Percentiles rank a stretch among this genome's conserved stretches.
Evolutionary conservation across 1,284 basidiomycete species (phyloP).

Genomic region (Cutaneotrichosporon sp.): DNA sequence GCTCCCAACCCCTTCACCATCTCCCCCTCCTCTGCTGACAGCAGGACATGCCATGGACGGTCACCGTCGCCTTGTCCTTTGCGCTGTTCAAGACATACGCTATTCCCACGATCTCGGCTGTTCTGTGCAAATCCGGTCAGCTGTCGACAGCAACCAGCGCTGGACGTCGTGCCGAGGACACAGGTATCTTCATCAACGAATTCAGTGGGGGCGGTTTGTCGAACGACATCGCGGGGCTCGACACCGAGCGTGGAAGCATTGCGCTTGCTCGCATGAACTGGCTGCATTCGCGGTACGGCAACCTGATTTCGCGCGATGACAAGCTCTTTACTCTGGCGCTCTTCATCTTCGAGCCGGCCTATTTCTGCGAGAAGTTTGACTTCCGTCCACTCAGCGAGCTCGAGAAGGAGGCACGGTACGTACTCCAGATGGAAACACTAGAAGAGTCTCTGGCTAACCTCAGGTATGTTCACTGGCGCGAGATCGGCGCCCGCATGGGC

Average conservation of each 20-base stretch:
- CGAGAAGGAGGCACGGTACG: slow-evolving; percentile 16
- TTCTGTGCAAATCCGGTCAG: slow-evolving; percentile 12
- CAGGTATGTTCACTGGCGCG: slow-evolving; percentile 19
- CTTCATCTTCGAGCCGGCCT: slow-evolving; percentile 15
- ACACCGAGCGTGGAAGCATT: slow-evolving; percentile 10
- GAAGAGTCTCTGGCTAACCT: background rate
- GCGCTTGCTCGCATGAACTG: slow-evolving; percentile 19
- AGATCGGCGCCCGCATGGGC: slow-evolving; percentile 19
- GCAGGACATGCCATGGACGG: slow-evolving; percentile 14
- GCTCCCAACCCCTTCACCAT: background rate
- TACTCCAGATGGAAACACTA: background rate
- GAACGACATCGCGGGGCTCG: slow-evolving; percentile 3
- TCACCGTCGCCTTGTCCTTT: slow-evolving; percentile 8
- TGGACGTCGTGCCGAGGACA: slow-evolving; percentile 16
- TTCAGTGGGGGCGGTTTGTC: slow-evolving; percentile 4
- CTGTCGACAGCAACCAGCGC: slow-evolving; percentile 3
- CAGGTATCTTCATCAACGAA: slow-evolving; percentile 15
- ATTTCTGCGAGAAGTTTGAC: slow-evolving; percentile 5
- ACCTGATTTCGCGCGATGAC: slow-evolving; percentile 14
- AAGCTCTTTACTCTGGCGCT: slow-evolving; percentile 15
- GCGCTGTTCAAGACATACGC: slow-evolving; percentile 20
- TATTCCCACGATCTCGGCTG: slow-evolving; percentile 11
- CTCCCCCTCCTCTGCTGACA: background rate
- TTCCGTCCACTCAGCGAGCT: slow-evolving; percentile 9
- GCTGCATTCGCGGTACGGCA: slow-evolving; percentile 14